phyloP scores from a whole-genome alignment of 768 basidiomycete genomes.

The Calocybe gangraenosa region DNA sequence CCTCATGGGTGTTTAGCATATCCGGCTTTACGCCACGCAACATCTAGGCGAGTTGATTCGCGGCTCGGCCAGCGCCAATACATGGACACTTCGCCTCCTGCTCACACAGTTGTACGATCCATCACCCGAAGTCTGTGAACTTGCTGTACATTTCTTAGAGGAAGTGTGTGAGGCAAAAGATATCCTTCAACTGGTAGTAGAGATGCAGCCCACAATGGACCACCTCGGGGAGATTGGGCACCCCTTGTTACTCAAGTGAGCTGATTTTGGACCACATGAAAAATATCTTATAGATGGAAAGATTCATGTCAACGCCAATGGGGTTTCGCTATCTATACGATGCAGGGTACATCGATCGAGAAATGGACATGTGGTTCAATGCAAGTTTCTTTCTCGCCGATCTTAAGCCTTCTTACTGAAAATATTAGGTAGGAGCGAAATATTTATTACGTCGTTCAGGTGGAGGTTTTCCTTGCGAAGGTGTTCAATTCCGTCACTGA shows the following conservation, averaged over 20 bases:
- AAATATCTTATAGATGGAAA: constrained; percentile 26
- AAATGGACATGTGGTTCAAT: constrained; percentile 96
- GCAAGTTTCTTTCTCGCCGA: constrained; percentile 38
- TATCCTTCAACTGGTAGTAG: constrained; percentile 84
- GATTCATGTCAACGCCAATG: constrained; percentile 91
- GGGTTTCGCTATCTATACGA: constrained; percentile 92
- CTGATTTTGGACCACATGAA: constrained; percentile 3
- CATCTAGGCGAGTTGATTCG: constrained; percentile 83
- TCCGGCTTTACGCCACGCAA: constrained; percentile 83
- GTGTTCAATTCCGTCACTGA: constrained; percentile 62
- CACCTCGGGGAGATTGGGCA: constrained; percentile 93
- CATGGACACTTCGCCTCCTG: constrained; percentile 88
- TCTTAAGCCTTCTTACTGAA: neutral
- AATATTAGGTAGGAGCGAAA: constrained; percentile 73
- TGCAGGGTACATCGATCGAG: constrained; percentile 88
- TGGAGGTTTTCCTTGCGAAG: constrained; percentile 87
- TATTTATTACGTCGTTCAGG: constrained; percentile 86
- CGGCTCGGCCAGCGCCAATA: constrained; percentile 55
- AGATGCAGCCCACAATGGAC: constrained; percentile 92
- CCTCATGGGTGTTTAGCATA: constrained; percentile 49
- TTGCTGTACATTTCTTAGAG: constrained; percentile 85
- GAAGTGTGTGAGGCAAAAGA: constrained; percentile 85
- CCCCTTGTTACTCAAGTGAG: constrained; percentile 81
- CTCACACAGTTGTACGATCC: constrained; percentile 97
- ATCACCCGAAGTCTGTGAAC: constrained; percentile 81